A percentile compares a stretch with the other conserved stretches of the same genome.
Conservation (phyloP, 2,329 filamentous ascomycete species). For the Beauveria scarabaeidicola region DNA sequence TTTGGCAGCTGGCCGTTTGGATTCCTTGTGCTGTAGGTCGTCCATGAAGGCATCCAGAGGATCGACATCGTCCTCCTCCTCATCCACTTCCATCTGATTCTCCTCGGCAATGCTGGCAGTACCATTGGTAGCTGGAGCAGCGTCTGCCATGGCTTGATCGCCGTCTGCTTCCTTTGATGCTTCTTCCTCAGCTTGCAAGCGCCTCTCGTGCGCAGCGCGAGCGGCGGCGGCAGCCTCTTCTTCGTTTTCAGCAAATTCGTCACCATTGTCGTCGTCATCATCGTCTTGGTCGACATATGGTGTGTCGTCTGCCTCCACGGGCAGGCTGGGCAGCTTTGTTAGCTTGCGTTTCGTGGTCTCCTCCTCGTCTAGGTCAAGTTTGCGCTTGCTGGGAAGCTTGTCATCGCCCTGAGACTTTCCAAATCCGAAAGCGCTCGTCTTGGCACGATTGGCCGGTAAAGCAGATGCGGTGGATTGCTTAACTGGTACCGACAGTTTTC, state of each 20-base stretch:
- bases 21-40: slow-evolving; percentile 48
- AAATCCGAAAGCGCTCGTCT: slow-evolving; percentile 79
- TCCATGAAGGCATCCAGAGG: slow-evolving; percentile 98
- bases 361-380: slow-evolving; percentile 80
- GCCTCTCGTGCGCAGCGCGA: slow-evolving; percentile 75
- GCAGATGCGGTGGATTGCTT: slow-evolving; percentile 38
- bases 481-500: slow-evolving; percentile 23
- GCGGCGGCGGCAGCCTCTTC: slow-evolving; percentile 83
- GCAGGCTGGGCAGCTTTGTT: slow-evolving; percentile 75
- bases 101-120: slow-evolving; percentile 14
- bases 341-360: slow-evolving; percentile 81
- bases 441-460: slow-evolving; percentile 59
- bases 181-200: slow-evolving; percentile 46
- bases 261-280: slow-evolving; percentile 65
- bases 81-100: slow-evolving; percentile 51
- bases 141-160: slow-evolving; percentile 25
- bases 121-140: slow-evolving; percentile 13
- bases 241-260: slow-evolving; percentile 72
- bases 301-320: slow-evolving; percentile 54
- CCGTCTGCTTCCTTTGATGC: slow-evolving; percentile 27
- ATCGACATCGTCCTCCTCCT: slow-evolving; percentile 63
- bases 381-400: slow-evolving; percentile 61
- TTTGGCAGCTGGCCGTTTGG: slow-evolving; percentile 26
- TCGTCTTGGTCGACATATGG: slow-evolving; percentile 56
- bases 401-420: slow-evolving; percentile 56